Evolutionary conservation across 2,329 filamentous ascomycete genomes (phyloP), one percentile per base, ranked within the genome.

Genomic region (Talaromyces sp.): DNA sequence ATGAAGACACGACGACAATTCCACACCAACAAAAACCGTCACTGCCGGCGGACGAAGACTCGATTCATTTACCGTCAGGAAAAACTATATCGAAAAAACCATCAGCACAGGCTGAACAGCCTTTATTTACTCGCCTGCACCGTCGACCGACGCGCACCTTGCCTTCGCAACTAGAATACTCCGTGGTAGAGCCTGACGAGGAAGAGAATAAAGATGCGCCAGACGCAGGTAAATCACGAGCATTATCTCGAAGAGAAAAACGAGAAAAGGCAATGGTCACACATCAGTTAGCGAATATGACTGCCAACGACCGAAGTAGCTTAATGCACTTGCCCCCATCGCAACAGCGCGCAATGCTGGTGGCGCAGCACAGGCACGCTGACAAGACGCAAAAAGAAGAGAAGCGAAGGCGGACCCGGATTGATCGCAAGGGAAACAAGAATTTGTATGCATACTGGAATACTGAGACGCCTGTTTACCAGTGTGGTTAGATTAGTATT

Each of bases 381-480:
- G 52, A 58, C 12, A 61, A 51, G 17, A 31, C 35, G 24, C 59
- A 57, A 35, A 58, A 57, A 54, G 50, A 50, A 38, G 59, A 58
- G n/a, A 54, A 43, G 31, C 55, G 55, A 54, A 61, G 51, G 41
- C 55, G 38, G 48, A 55, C 32, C 35, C 17, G 32, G 12, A 43
- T 61, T 41, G 51, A 61, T 3, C 51, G 51, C 26, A 61, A 61
- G 41, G 59, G 51, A 2, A 61, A 61, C 19, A 61, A 61, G 54
- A 61, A 61, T 54, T 51, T 57, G 29, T 61, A 61, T 58, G 55
- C 59, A 32, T 61, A 61, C 48, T 61, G 59, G 59, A 38, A 32
- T 19, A 61, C 59, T 43, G 55, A 58, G 41, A 61, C 54, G 7
- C 59, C 59, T 6, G 55, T 61, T 10, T 61, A 61, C 17, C 32